Base-by-base conservation (phyloP, 805 yeast species). In the Lipomyces anomalus region DNA sequence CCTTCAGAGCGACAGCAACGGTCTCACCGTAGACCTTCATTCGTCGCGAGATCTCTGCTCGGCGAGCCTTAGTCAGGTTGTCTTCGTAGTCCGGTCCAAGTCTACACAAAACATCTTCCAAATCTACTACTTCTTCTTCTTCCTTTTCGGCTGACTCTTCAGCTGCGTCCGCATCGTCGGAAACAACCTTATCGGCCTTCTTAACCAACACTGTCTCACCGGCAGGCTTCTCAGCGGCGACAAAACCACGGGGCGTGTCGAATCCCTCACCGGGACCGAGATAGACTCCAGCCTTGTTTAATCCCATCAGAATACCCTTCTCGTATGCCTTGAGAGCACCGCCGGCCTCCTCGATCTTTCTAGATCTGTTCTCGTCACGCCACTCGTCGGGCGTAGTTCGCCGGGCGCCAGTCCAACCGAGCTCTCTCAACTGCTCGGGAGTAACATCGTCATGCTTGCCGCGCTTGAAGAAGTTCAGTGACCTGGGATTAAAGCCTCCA, bases 331-430 rank as follows among this genome's bases (percentile, higher is more conserved):
- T 74, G 42, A 87, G 75, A 57, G 85, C 70, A 21, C 87, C 85
- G 7, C 70, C 70, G 47, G 95, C 96, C 55, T 71, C 76, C 55
- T 79, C 74, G 61, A 84, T 76, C 58, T 74, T 73, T 56, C 66
- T 67, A 41, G 80, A 78, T 58, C 90, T 78, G 71, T 78, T 82
- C 58, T 67, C 72, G 50, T 79, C 82, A 58, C 76, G 76, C 73
- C 82, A 90, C 52, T 79, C 87, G 33, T 78, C 82, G 22, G 78
- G 67, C 18, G 81, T 73, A 11, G 82, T 82, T 56, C 80, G 80
- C 64, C 80, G 82, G 21, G 92, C 75, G 43, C 96, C 95, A n/a
- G 96, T 87, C 97, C 97, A 92, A 40, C 97, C 97, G 55, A 89
- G 68, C 3, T 66, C 65, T 28, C 79, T 55, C 57, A 89, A 73